These are phyloP conservation scores for Monocercomonoides exilis DNA, from an alignment of 78 protist species.

Conservation along the genomic window DNA sequence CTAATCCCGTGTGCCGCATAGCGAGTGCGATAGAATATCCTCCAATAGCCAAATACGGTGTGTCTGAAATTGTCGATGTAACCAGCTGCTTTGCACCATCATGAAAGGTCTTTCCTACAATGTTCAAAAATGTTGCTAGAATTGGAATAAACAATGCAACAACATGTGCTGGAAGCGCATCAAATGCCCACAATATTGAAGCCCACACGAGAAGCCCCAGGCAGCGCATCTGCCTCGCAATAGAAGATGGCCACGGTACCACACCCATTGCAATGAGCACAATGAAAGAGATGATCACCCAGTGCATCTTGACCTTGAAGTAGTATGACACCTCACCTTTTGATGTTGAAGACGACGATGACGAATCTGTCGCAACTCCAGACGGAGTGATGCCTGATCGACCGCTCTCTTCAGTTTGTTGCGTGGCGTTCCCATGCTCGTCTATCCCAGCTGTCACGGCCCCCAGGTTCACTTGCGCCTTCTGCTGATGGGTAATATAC, in stretches of 20 bases:
- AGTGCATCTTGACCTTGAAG: background rate
- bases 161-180: background rate
- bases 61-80: background rate
- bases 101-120: background rate
- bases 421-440: background rate
- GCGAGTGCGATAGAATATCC: conserved; percentile 5
- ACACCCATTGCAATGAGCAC: conserved; percentile 3
- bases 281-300: background rate
- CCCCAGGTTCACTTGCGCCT: background rate
- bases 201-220: background rate
- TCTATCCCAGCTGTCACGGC: background rate
- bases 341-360: background rate
- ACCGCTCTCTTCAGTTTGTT: background rate
- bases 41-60: background rate
- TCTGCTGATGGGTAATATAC: background rate
- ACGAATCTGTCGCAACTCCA: no score
- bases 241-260: background rate
- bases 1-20: background rate
- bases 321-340: background rate
- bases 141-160: background rate
- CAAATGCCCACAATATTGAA: background rate
- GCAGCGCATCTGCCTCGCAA: background rate
- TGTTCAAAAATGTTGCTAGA: background rate
- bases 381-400: no score
- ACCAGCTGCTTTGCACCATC: background rate